Percentiles rank a stretch among this genome's conserved stretches.
Conservation (phyloP, 176 grass and related monocot genomes). For the Carex myosuroides region DNA sequence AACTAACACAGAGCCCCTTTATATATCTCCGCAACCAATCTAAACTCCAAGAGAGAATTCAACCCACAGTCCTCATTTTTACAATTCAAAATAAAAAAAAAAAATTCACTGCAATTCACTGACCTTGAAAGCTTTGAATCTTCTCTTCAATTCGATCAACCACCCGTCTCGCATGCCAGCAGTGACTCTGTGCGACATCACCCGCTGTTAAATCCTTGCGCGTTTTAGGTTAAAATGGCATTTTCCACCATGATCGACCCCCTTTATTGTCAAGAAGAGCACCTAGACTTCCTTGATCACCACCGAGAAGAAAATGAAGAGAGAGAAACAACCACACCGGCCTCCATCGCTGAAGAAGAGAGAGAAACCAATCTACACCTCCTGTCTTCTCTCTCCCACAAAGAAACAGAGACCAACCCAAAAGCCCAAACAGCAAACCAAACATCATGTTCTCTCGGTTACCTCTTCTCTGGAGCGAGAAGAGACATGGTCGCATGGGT, state of each 20-base stretch:
- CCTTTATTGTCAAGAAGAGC: conserved; percentile 63
- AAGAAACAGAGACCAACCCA: conserved; percentile 31
- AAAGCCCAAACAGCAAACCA: background rate
- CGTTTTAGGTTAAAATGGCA: conserved; percentile 25
- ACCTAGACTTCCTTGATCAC: conserved; percentile 39
- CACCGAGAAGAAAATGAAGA: conserved; percentile 13
- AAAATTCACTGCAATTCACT: too few relatives aligned
- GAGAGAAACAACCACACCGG: background rate
- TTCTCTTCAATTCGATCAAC: background rate
- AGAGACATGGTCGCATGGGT: conserved; percentile 49
- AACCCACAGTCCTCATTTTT: background rate
- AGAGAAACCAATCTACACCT: conserved; percentile 26
- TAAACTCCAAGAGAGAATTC: background rate
- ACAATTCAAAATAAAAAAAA: background rate
- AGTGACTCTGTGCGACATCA: background rate
- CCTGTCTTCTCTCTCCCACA: conserved; percentile 28
- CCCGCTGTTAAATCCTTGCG: background rate
- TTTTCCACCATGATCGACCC: conserved; percentile 54
- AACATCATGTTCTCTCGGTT: background rate
- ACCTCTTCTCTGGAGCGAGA: conserved; percentile 31
- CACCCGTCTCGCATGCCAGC: background rate
- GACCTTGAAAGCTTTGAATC: background rate
- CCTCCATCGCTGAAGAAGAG: background rate
- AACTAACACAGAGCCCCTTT: background rate
- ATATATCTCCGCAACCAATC: background rate